Evolutionary conservation across 2,329 filamentous ascomycete genomes (phyloP).

Genomic region (Beauveria sp.): DNA sequence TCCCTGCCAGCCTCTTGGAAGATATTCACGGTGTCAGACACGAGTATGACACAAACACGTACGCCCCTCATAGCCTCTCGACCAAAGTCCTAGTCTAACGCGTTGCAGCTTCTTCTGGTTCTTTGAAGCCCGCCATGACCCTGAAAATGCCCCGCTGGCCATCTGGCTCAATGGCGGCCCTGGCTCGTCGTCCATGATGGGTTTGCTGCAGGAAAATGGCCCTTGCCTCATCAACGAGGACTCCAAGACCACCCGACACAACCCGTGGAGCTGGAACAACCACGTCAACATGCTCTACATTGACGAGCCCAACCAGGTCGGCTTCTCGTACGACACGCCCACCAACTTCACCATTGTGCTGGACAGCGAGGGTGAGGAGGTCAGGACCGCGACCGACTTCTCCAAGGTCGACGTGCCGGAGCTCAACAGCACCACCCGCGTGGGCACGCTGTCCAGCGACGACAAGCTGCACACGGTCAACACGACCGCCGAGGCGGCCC

Average conservation of each 20-base stretch:
- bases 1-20: slow-evolving; percentile 36
- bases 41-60: slow-evolving; percentile 41
- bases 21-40: slow-evolving; percentile 36
- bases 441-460: slow-evolving; percentile 27
- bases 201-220: slow-evolving; percentile 55
- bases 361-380: slow-evolving; percentile 38
- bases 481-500: slow-evolving; percentile 46
- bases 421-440: slow-evolving; percentile 29
- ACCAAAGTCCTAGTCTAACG: background rate
- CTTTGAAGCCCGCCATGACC: slow-evolving; percentile 36
- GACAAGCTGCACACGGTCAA: slow-evolving; percentile 29
- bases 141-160: slow-evolving; percentile 35
- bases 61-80: background rate
- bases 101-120: slow-evolving; percentile 39
- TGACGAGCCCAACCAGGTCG: slow-evolving; percentile 58
- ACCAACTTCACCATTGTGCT: slow-evolving; percentile 54
- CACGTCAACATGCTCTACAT: slow-evolving; percentile 47
- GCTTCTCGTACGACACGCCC: slow-evolving; percentile 57
- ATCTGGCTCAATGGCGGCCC: slow-evolving; percentile 63
- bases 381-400: slow-evolving; percentile 28
- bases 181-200: slow-evolving; percentile 53
- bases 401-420: slow-evolving; percentile 27
- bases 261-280: slow-evolving; percentile 58
- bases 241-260: slow-evolving; percentile 43
- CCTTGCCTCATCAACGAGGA: slow-evolving; percentile 41